phyloP scores from a whole-genome alignment of 305 asterid species.

The Nicotiana rustica region DNA sequence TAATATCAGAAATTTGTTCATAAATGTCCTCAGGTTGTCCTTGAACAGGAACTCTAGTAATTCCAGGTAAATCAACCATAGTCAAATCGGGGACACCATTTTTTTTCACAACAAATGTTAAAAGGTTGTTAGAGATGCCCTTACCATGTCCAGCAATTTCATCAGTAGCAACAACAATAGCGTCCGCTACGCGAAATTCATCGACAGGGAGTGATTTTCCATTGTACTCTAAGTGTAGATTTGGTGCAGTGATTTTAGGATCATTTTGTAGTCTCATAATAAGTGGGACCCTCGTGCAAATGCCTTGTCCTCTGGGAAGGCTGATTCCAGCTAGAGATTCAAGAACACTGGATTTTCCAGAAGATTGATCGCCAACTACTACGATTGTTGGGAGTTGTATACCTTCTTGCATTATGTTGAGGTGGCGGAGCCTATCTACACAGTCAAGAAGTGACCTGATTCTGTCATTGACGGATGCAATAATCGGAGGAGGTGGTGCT shows the following conservation, averaged over 20 bases:
- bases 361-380: constrained; percentile 44
- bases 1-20: constrained; percentile 52
- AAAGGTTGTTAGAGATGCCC: constrained; percentile 25
- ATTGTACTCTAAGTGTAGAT: constrained; percentile 26
- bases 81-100: constrained; percentile 40
- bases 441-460: constrained; percentile 28
- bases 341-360: constrained; percentile 43
- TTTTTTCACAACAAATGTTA: constrained; percentile 33
- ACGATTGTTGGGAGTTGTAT: constrained; percentile 41
- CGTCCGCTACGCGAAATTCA: neutral
- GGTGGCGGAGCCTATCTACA: constrained; percentile 35
- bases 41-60: constrained; percentile 55
- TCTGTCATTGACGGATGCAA: neutral
- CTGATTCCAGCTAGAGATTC: constrained; percentile 42
- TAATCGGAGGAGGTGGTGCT: constrained; percentile 1
- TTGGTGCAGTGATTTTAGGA: neutral
- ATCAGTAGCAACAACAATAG: constrained; percentile 37
- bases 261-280: constrained; percentile 40
- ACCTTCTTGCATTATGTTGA: constrained; percentile 40
- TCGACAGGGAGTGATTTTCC: neutral
- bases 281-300: constrained; percentile 40
- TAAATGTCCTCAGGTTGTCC: constrained; percentile 60
- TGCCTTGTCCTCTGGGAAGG: constrained; percentile 43
- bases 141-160: constrained; percentile 39
- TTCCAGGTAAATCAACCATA: constrained; percentile 63